phyloP scores from a whole-genome alignment of 805 yeast genomes.

The Vanderwaltozyma tropicalis region DNA sequence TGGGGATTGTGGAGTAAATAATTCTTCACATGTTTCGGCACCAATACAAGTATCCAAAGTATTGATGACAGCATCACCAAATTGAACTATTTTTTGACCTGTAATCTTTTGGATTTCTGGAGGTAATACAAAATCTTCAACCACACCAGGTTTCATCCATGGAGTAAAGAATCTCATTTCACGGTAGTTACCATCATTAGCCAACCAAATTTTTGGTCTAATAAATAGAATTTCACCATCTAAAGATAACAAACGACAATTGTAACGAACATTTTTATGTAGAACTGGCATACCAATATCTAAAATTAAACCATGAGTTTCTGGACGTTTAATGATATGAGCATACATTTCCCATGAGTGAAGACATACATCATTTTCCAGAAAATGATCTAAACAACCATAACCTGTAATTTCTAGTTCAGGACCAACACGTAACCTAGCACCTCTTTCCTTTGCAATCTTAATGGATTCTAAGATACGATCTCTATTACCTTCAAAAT shows the following conservation, averaged over 20 bases:
- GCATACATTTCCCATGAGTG: conserved; percentile 95
- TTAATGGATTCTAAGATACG: conserved; percentile 73
- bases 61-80: conserved; percentile 86
- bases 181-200: conserved; percentile 95
- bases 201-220: conserved; percentile 86
- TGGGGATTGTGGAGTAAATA: conserved; percentile 93
- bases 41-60: conserved; percentile 85
- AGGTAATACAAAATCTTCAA: conserved; percentile 69
- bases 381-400: conserved; percentile 88
- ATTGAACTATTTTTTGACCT: conserved; percentile 55
- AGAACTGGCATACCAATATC: conserved; percentile 94
- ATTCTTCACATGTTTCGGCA: conserved; percentile 97
- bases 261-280: conserved; percentile 80
- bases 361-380: conserved; percentile 76
- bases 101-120: conserved; percentile 52
- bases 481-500: conserved; percentile 93
- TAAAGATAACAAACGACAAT: conserved; percentile 77
- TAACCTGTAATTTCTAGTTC: conserved; percentile 92
- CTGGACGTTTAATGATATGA: conserved; percentile 56
- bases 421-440: conserved; percentile 88
- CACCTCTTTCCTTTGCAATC: conserved; percentile 65
- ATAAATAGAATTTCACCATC: conserved; percentile 73
- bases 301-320: conserved; percentile 63
- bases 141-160: conserved; percentile 72
- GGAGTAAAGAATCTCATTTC: conserved; percentile 97